Evolutionary conservation across 1,139 yeast species (phyloP), one percentile per base, ranked within the genome.

Genomic region (Candida tetrigidarum): DNA sequence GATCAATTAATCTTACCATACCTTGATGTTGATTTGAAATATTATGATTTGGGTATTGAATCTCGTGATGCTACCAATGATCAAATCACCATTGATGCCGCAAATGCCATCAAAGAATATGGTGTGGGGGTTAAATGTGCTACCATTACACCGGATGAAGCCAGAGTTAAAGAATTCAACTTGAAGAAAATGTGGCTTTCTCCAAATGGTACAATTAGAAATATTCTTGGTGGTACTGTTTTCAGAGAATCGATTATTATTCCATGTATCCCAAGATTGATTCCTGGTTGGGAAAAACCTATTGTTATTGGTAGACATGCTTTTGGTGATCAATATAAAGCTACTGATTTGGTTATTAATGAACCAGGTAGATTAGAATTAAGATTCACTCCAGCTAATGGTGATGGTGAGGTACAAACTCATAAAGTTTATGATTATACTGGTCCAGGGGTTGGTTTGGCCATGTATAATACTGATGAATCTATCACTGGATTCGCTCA

Each of bases 41-140:
- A 86, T 65, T 86, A 84, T 63, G 95, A 86, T 64, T 73, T 86
- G 55, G 84, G 90, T 18, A 80, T 86, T 52, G 78, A 81, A 60
- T 74, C 81, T 55, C 77, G 95, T 67, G 95, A 86, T 60, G 67
- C 77, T 48, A 86, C 95, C 27, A 71, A 83, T 49, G 95, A 86
- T 62, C 73, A 84, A 63, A 83, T 86, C 53, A 86, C 95, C 16
- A 58, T 76, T 27, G 93, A 86, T 50, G 86, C 92, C 20, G 95
- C 93, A 15, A 70, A 83, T 46, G 93, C 93, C 37, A 86, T 85
- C 52, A 74, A 81, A 62, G 69, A 86, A 62, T 82, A 83, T 58
- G 92, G 92, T 50, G 95, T 86, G 35, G 95, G 92, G 47, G 81
- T 86, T 53, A 86, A 86, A 66, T 86, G 95, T 77, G 95, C 95